These are phyloP conservation scores for Bathelium albidoporum DNA, from an alignment of 495 filamentous ascomycete genomes.

Conservation along the genomic window DNA sequence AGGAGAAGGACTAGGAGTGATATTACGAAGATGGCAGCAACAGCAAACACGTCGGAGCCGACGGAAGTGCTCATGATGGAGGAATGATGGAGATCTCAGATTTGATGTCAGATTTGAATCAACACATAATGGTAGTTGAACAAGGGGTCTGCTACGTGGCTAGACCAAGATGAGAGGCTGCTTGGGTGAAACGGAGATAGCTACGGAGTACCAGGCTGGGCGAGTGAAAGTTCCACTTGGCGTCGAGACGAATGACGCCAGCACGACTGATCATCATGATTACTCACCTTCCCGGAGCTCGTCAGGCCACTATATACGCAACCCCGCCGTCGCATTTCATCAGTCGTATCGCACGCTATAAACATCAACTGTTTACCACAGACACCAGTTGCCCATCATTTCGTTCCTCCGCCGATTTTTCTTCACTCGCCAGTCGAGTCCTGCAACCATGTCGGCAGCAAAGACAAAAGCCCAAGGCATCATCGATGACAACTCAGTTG, in stretches of 20 bases:
- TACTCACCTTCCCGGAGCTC: neutral
- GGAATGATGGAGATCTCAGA: neutral
- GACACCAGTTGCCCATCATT: constrained; percentile 20
- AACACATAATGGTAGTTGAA: neutral
- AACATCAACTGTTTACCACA: too few relatives aligned
- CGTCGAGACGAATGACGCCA: neutral
- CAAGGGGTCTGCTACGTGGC: neutral
- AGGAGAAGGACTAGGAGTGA: constrained; percentile 69
- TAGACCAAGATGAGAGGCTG: too few relatives aligned
- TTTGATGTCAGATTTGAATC: neutral
- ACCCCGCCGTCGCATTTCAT: too few relatives aligned
- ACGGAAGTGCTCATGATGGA: constrained; percentile 32
- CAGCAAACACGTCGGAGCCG: constrained; percentile 65
- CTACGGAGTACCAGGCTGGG: neutral
- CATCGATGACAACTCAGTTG: constrained; percentile 86
- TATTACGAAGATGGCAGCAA: constrained; percentile 59
- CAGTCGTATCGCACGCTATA: too few relatives aligned
- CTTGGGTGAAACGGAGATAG: too few relatives aligned
- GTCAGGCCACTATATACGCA: neutral
- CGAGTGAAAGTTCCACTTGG: neutral
- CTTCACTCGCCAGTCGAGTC: constrained; percentile 38
- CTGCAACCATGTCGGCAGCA: constrained; percentile 70
- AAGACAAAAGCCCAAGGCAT: constrained; percentile 75
- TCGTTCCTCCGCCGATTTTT: constrained; percentile 73
- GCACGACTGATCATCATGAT: neutral